phyloP scores from a whole-genome alignment of 2,329 filamentous ascomycete species.

The Colletotrichum filicis region DNA sequence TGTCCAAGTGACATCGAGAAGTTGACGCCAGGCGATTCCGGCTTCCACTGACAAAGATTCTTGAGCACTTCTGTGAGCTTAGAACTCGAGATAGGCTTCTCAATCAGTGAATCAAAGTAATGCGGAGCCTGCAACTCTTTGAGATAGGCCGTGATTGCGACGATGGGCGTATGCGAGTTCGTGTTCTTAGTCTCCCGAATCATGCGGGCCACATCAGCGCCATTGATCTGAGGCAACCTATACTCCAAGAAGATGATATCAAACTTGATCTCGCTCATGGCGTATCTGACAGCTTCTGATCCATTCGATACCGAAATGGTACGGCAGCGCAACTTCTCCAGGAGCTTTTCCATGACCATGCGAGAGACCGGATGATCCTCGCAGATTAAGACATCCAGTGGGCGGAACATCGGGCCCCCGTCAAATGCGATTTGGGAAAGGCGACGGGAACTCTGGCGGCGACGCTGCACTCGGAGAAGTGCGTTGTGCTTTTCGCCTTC shows the following conservation, averaged over 20 bases:
- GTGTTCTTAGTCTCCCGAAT: conserved; percentile 96
- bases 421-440: conserved; percentile 90
- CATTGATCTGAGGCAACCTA: conserved; percentile 93
- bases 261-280: conserved; percentile 97
- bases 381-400: conserved; percentile 93
- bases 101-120: conserved; percentile 94
- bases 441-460: conserved; percentile 93
- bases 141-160: conserved; percentile 96
- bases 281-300: conserved; percentile 90
- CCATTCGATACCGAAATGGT: conserved; percentile 93
- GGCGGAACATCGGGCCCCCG: conserved; percentile 87
- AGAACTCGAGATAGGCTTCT: conserved; percentile 94
- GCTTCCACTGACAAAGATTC: conserved; percentile 92
- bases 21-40: conserved; percentile 66
- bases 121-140: conserved; percentile 96
- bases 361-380: conserved; percentile 97
- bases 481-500: conserved; percentile 94
- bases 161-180: conserved; percentile 93
- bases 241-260: conserved; percentile 99
- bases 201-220: conserved; percentile 96
- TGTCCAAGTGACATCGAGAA: conserved; percentile 56
- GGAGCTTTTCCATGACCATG: conserved; percentile 97
- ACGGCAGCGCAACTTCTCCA: conserved; percentile 94
- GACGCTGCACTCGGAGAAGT: conserved; percentile 88
- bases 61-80: conserved; percentile 91